Percentiles rank a stretch among this genome's conserved stretches.
Conservation (phyloP, 371 early-diverging fungal genomes). For the Mucor plumbeus region DNA sequence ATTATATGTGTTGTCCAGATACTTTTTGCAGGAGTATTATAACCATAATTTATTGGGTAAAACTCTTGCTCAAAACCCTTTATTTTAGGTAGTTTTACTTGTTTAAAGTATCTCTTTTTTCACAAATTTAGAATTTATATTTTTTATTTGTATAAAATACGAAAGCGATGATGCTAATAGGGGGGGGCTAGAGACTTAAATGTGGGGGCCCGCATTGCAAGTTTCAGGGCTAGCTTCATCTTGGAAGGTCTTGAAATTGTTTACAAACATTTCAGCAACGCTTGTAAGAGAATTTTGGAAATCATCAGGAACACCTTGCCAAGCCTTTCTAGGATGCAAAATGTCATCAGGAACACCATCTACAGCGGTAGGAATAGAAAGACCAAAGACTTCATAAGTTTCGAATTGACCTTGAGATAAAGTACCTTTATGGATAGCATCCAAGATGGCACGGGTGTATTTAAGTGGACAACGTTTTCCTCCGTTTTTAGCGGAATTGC, state of each 20-base stretch:
- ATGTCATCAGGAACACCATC: slow-evolving; percentile 86
- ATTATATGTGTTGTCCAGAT: no score
- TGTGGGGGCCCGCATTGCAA: slow-evolving; percentile 75
- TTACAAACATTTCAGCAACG: slow-evolving; percentile 84
- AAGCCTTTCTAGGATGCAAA: slow-evolving; percentile 85
- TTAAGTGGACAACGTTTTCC: slow-evolving; percentile 94
- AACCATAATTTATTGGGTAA: no score
- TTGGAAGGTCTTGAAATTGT: slow-evolving; percentile 88
- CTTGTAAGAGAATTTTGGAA: slow-evolving; percentile 68
- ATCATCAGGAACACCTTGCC: slow-evolving; percentile 73
- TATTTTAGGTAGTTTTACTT: no score
- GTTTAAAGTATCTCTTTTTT: no score
- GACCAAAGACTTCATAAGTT: slow-evolving; percentile 83
- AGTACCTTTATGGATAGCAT: slow-evolving; percentile 93
- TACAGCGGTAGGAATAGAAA: slow-evolving; percentile 81
- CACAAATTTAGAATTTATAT: no score
- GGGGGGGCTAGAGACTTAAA: slow-evolving; percentile 15
- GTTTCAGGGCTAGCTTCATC: slow-evolving; percentile 83
- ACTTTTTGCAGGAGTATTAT: no score
- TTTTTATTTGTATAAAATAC: slow-evolving; percentile 5
- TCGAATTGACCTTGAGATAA: slow-evolving; percentile 81
- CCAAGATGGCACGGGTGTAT: slow-evolving; percentile 96
- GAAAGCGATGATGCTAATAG: no score
- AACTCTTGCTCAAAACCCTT: no score
- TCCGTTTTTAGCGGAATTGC: slow-evolving; percentile 73